Conservation (phyloP, 2,329 filamentous ascomycete species). For the Bipolaris gigantea region DNA sequence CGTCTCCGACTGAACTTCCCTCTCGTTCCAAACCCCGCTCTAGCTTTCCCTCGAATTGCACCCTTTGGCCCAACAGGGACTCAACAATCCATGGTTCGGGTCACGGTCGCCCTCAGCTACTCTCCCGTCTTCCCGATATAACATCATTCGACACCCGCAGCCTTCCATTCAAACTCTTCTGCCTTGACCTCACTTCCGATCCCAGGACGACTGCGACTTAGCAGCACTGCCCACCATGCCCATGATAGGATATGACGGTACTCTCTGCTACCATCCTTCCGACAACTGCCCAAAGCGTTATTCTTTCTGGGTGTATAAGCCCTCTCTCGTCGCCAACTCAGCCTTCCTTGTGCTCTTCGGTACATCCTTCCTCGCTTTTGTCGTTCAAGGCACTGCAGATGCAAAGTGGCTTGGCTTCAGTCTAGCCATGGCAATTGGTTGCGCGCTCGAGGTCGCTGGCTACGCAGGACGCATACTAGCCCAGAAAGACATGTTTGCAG, state of each 20-base stretch:
- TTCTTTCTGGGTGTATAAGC: slow-evolving; percentile 51
- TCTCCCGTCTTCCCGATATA: background rate
- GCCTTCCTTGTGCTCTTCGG: slow-evolving; percentile 50
- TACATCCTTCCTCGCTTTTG: slow-evolving; percentile 45
- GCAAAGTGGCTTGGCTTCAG: slow-evolving; percentile 49
- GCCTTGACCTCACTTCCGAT: background rate
- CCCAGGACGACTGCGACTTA: background rate
- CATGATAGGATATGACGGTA: slow-evolving; percentile 13
- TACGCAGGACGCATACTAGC: slow-evolving; percentile 64
- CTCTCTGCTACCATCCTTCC: slow-evolving; percentile 36
- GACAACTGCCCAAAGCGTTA: slow-evolving; percentile 44
- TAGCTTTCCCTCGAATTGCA: background rate
- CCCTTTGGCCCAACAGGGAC: background rate
- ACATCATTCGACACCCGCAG: background rate
- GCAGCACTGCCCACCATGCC: background rate
- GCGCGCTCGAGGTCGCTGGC: slow-evolving; percentile 61
- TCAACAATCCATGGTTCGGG: background rate
- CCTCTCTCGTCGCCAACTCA: slow-evolving; percentile 47
- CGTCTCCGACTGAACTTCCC: background rate
- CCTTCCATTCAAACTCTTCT: background rate
- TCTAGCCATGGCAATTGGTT: slow-evolving; percentile 59
- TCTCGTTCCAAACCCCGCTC: background rate
- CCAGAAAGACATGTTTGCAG: slow-evolving; percentile 59
- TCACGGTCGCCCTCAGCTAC: background rate
- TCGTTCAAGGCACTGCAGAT: slow-evolving; percentile 43